Conservation (phyloP, 2,329 filamentous ascomycete genomes). For the Sarocladium oryzae region DNA sequence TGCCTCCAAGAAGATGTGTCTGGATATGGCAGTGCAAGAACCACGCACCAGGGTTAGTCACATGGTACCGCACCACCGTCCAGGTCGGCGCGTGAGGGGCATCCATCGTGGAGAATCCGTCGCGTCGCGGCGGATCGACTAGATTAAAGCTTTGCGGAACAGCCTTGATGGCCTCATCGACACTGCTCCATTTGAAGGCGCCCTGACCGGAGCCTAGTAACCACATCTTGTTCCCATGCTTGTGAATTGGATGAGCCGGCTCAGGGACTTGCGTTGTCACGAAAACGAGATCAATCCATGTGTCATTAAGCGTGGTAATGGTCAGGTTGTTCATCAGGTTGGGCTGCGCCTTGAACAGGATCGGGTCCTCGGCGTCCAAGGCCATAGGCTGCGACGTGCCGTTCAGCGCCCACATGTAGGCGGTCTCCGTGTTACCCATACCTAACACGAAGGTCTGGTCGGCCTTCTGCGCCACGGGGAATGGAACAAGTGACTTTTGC, state of each 20-base stretch:
- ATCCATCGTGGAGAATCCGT: constrained; percentile 24
- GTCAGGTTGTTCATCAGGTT: constrained; percentile 36
- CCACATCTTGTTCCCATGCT: constrained; percentile 56
- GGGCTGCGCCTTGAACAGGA: constrained; percentile 38
- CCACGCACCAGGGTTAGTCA: constrained; percentile 46
- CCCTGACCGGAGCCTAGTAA: constrained; percentile 46
- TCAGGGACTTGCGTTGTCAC: constrained; percentile 35
- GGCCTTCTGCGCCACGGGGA: constrained; percentile 31
- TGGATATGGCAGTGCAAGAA: constrained; percentile 51
- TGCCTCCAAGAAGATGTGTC: constrained; percentile 47
- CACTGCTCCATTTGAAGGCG: constrained; percentile 42
- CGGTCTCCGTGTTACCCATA: constrained; percentile 33
- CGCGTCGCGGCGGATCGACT: constrained; percentile 45
- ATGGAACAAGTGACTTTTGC: constrained; percentile 41
- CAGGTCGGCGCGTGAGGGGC: constrained; percentile 19
- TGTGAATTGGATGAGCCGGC: constrained; percentile 54
- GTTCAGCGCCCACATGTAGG: constrained; percentile 49
- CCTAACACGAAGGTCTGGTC: constrained; percentile 39
- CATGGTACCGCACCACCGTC: constrained; percentile 49
- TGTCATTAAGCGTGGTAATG: constrained; percentile 36
- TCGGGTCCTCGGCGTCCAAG: constrained; percentile 31
- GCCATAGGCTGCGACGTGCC: constrained; percentile 31
- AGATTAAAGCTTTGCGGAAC: constrained; percentile 50
- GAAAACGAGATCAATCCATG: constrained; percentile 53
- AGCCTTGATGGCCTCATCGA: constrained; percentile 43